Evolutionary conservation across 2,329 filamentous ascomycete genomes (phyloP).

Genomic region (Zasmidium angulare): DNA sequence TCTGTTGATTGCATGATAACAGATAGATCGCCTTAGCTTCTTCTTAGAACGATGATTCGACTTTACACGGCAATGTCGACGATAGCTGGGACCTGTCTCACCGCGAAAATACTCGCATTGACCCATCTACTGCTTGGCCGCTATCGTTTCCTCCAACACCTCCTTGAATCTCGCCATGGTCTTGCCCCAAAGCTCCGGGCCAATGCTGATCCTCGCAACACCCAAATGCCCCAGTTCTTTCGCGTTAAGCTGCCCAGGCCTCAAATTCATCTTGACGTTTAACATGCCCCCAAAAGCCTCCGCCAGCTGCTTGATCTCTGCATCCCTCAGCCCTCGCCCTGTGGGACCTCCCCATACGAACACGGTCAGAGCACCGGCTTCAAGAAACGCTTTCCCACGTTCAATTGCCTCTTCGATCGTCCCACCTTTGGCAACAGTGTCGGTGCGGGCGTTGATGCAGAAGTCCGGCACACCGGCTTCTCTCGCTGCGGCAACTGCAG

Average conservation of each 20-base stretch:
- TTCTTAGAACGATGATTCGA: too few relatives aligned
- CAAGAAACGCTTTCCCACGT: constrained; percentile 58
- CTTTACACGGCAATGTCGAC: too few relatives aligned
- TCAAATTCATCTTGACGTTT: constrained; percentile 47
- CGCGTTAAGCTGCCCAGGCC: constrained; percentile 41
- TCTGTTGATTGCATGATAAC: too few relatives aligned
- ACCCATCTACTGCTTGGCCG: neutral
- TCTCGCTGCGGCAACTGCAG: constrained; percentile 44
- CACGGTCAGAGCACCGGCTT: constrained; percentile 58
- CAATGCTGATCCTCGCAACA: constrained; percentile 57
- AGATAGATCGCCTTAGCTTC: too few relatives aligned
- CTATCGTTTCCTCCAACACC: neutral
- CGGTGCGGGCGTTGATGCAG: constrained; percentile 59
- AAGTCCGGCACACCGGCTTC: constrained; percentile 55
- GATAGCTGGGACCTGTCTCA: too few relatives aligned
- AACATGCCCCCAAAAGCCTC: constrained; percentile 51
- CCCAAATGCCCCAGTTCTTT: constrained; percentile 43
- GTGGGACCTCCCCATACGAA: constrained; percentile 60
- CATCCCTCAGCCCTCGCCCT: constrained; percentile 43
- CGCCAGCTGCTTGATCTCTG: constrained; percentile 51
- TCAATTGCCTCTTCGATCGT: constrained; percentile 51
- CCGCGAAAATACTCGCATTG: too few relatives aligned
- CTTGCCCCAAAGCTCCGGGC: constrained; percentile 39
- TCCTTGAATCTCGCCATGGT: constrained; percentile 17
- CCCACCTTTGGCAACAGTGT: constrained; percentile 49